Conservation (phyloP, 495 filamentous ascomycete species). For the Elasticomyces elasticus region DNA sequence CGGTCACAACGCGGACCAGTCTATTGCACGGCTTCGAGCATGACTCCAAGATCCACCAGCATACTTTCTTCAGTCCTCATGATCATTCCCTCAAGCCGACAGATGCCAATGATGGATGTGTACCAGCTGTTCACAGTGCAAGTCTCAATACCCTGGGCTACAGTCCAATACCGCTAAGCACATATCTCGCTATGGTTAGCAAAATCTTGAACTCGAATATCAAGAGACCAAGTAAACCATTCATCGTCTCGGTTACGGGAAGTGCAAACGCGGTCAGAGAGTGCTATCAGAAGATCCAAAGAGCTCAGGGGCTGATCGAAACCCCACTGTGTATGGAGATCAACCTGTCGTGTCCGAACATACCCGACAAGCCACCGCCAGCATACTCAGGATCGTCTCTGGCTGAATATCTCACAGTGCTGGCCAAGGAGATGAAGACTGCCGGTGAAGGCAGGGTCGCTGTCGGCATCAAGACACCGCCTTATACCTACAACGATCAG, state of each 20-base stretch:
- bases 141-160: constrained; percentile 39
- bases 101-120: not conserved
- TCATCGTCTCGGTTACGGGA: constrained; percentile 65
- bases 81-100: constrained; percentile 12
- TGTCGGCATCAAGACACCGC: constrained; percentile 60
- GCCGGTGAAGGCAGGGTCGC: constrained; percentile 22
- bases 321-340: constrained; percentile 52
- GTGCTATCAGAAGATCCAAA: constrained; percentile 34
- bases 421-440: not conserved
- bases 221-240: constrained; percentile 35
- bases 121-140: constrained; percentile 10
- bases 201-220: constrained; percentile 16
- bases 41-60: constrained; percentile 37
- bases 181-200: constrained; percentile 30
- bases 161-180: constrained; percentile 30
- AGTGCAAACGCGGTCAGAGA: constrained; percentile 37
- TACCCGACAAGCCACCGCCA: constrained; percentile 53
- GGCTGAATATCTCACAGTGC: constrained; percentile 36
- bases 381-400: constrained; percentile 47
- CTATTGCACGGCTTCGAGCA: constrained; percentile 51
- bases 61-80: constrained; percentile 32
- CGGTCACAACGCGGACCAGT: constrained; percentile 59
- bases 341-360: constrained; percentile 68
- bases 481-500: constrained; percentile 56
- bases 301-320: constrained; percentile 21